Evolutionary conservation across 2,329 filamentous ascomycete species (phyloP), one percentile per base, ranked within the genome.

Genomic region (Cytospora mali): DNA sequence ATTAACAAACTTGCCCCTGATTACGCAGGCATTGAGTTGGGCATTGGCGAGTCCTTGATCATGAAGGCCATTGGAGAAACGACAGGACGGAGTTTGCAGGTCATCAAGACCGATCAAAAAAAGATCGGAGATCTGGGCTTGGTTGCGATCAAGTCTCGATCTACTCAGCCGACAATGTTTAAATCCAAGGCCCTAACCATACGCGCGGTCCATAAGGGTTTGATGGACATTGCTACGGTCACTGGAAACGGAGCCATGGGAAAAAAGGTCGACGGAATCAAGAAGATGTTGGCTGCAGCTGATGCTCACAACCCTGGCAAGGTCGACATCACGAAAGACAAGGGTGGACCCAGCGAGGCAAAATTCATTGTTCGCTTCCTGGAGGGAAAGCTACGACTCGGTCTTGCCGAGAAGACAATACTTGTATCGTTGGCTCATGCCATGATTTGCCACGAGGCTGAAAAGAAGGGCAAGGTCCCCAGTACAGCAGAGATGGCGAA

Each of bases 31-130:
- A 93, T 99, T 66, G 95, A 99, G 76, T 83, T 99, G 31, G 95
- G 95, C n/a, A 99, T 99, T 69, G 95, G 95, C 62, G 95, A 99
- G 77, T 98, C 94, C 0, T 78, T 99, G 29, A 97, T 99, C 71
- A 98, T 98, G 93, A 99, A 98, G 75, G 92, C 95, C 6, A 96
- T 99, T 71, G 94, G 94, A 13, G 94, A 98, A 78, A 90, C 89
- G 31, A 99, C 95, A 0, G 95, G 95, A 11, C 88, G 95, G 65
- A 96, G 88, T 71, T 77, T 97, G 53, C 84, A 89, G 42, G 88
- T 97, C 58, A 97, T 99, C 80, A 98, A 97, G 78, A 87, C 90
- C 55, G 93, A 98, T 69, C 95, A 99, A 73, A 93, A 95, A 71
- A 93, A 97, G 70, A 97, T 98, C 75, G 95, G 95, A 59, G 95